Evolutionary conservation across 1,284 basidiomycete genomes (phyloP).

Genomic region (Malassezia yamatoensis): DNA sequence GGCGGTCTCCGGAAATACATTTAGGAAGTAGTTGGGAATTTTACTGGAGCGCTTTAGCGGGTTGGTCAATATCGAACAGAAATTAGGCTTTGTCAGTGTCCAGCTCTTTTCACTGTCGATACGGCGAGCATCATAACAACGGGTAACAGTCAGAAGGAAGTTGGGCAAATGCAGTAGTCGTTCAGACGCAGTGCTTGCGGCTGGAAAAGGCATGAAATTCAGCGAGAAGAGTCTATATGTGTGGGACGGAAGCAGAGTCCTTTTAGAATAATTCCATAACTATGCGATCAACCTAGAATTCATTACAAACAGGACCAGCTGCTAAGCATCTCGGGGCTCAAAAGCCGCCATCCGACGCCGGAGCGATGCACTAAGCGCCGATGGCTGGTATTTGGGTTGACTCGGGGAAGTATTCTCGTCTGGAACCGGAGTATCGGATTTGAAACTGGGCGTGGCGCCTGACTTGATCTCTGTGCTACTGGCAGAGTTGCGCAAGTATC

Average conservation of each 20-base stretch:
- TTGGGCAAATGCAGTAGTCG: not conserved
- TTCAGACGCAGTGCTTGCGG: not conserved
- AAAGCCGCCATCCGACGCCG: slow-evolving; percentile 12
- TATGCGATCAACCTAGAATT: no score
- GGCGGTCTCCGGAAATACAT: slow-evolving; percentile 5
- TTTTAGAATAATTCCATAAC: no score
- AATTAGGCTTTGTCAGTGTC: not conserved
- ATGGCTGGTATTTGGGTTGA: slow-evolving; percentile 6
- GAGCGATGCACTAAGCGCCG: slow-evolving; percentile 14
- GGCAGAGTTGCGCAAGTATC: slow-evolving; percentile 7
- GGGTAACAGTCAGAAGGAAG: not conserved
- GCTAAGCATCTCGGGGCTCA: not conserved
- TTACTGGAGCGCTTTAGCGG: not conserved
- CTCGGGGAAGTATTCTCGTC: slow-evolving; percentile 6
- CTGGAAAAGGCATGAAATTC: not conserved
- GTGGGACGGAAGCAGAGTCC: no score
- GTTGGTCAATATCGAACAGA: not conserved
- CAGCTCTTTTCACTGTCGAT: not conserved
- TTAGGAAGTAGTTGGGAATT: not conserved
- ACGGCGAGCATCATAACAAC: not conserved
- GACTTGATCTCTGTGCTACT: not conserved
- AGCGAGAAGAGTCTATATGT: no score
- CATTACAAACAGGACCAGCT: no score
- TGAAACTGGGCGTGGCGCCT: not conserved
- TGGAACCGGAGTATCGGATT: not conserved